Percentiles rank a stretch among this genome's conserved stretches.
Evolutionary conservation across 2,329 filamentous ascomycete genomes (phyloP).

Genomic region (Biscogniauxia marginata): DNA sequence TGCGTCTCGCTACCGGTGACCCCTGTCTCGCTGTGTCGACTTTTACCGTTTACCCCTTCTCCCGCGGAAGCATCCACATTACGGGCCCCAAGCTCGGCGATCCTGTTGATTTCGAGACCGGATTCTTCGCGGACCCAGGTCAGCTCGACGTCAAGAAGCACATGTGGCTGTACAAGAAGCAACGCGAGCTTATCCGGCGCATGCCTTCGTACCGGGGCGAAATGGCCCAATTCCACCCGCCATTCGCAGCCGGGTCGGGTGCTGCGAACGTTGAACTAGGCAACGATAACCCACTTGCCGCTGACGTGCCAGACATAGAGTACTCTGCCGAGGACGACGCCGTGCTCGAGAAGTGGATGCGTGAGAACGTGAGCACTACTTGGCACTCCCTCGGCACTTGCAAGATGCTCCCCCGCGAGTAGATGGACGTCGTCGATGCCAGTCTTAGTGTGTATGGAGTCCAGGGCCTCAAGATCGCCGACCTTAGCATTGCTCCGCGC

Average conservation of each 20-base stretch:
- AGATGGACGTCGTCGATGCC: not conserved
- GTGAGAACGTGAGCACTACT: constrained; percentile 1
- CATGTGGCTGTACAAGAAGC: not conserved
- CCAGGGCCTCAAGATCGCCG: not conserved
- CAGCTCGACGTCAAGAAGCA: constrained; percentile 41
- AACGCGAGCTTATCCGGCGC: not conserved
- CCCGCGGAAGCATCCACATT: constrained; percentile 61
- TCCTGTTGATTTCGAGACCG: constrained; percentile 5
- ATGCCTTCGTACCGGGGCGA: not conserved
- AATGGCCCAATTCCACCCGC: not conserved
- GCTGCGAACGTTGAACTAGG: not conserved
- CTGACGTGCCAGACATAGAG: not conserved
- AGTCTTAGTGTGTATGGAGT: not conserved
- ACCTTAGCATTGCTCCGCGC: not conserved
- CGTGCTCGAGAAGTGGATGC: constrained; percentile 3
- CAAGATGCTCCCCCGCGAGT: not conserved
- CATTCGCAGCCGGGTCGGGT: not conserved
- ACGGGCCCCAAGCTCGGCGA: constrained; percentile 30
- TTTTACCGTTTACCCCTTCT: constrained; percentile 61
- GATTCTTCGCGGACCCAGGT: constrained; percentile 37
- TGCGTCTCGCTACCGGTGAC: constrained; percentile 29
- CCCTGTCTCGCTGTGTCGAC: constrained; percentile 54
- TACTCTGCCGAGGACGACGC: constrained; percentile 7
- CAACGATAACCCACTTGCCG: not conserved
- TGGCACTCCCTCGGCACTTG: constrained; percentile 4